Conservation (phyloP, 2,329 filamentous ascomycete genomes). For the Sordariomycetes sp. region DNA sequence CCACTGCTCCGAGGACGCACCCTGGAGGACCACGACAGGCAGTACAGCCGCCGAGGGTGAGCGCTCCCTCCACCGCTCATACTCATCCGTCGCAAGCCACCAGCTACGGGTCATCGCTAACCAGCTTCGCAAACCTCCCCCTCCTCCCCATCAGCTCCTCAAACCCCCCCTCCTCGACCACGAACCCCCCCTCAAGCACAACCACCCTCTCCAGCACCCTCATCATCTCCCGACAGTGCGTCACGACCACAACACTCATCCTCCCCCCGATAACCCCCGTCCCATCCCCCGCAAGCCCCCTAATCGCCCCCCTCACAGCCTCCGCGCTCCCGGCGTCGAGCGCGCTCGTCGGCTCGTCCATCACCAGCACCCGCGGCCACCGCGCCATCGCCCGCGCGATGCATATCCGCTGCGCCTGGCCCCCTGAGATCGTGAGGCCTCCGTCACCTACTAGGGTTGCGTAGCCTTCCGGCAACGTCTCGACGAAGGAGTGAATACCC, state of each 20-base stretch:
- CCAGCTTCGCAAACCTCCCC: constrained; percentile 33
- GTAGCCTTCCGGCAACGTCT: constrained; percentile 54
- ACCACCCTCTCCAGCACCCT: constrained; percentile 59
- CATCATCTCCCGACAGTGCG: constrained; percentile 82
- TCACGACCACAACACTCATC: constrained; percentile 68
- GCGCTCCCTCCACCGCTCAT: neutral
- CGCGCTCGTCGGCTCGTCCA: constrained; percentile 80
- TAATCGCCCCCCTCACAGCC: constrained; percentile 49
- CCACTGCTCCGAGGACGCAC: neutral
- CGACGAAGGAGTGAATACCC: constrained; percentile 59
- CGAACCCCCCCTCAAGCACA: constrained; percentile 53
- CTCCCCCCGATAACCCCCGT: constrained; percentile 10
- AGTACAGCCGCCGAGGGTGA: too few relatives aligned
- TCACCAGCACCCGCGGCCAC: constrained; percentile 56
- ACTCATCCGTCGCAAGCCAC: neutral
- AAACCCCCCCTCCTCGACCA: constrained; percentile 57
- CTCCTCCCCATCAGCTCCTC: constrained; percentile 35
- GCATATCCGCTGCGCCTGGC: constrained; percentile 69
- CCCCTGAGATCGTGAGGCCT: constrained; percentile 60
- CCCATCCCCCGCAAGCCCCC: constrained; percentile 27
- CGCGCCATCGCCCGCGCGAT: constrained; percentile 70
- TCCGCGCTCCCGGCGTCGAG: constrained; percentile 59
- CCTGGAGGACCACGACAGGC: neutral
- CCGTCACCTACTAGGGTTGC: constrained; percentile 65
- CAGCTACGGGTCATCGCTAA: constrained; percentile 10